Conservation (phyloP, 129 eudicot genomes). For the Artemisia tridentata region DNA sequence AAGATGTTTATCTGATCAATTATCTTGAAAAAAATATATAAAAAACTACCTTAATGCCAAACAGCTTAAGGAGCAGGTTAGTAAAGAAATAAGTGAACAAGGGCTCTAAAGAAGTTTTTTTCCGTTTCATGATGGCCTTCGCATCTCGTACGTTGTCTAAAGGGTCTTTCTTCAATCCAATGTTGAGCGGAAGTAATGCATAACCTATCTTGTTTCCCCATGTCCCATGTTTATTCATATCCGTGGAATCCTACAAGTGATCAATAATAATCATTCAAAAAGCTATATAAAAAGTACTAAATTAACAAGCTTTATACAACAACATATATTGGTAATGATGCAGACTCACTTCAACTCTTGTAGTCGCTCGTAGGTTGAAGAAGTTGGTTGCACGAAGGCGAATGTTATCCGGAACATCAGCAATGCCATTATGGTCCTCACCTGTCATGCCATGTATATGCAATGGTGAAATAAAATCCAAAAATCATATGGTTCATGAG, state of each 20-base stretch:
- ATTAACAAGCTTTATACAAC: too few species aligned
- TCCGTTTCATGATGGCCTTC: slow-evolving; percentile 24
- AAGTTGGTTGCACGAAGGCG: slow-evolving; percentile 35
- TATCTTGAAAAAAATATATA: neutral
- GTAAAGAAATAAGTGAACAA: slow-evolving; percentile 19
- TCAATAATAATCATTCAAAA: neutral
- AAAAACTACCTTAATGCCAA: slow-evolving; percentile 37
- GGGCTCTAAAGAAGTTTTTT: slow-evolving; percentile 38
- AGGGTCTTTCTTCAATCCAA: slow-evolving; percentile 23
- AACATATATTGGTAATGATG: too few species aligned
- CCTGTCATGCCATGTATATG: slow-evolving; percentile 8
- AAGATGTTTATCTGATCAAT: neutral
- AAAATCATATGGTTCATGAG: too few species aligned
- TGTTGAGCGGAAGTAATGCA: slow-evolving; percentile 30
- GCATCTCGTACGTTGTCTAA: slow-evolving; percentile 35
- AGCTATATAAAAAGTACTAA: neutral
- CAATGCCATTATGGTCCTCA: neutral
- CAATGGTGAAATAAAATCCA: too few species aligned
- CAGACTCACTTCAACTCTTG: slow-evolving; percentile 30
- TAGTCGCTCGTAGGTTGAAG: slow-evolving; percentile 34
- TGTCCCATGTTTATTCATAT: slow-evolving; percentile 21
- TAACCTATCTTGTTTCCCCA: slow-evolving; percentile 41
- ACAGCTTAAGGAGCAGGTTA: slow-evolving; percentile 20
- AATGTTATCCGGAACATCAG: slow-evolving; percentile 17
- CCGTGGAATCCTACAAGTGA: slow-evolving; percentile 11